Evolutionary conservation across 805 yeast species (phyloP).

Genomic region (Candida yuanshanica): DNA sequence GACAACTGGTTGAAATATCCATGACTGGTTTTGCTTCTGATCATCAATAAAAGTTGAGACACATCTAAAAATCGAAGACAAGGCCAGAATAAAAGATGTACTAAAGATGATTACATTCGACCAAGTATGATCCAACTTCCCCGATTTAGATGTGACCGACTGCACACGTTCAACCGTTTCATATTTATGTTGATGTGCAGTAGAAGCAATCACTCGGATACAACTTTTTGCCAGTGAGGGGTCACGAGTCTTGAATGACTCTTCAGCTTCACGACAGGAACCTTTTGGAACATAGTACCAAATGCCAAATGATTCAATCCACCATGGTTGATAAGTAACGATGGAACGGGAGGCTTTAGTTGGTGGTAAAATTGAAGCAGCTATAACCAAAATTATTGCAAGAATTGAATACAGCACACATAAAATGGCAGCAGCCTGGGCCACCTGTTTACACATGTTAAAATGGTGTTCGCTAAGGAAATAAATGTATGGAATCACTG

Average conservation of each 20-base stretch:
- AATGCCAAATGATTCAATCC: slow-evolving; percentile 63
- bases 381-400: slow-evolving; percentile 41
- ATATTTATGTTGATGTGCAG: slow-evolving; percentile 35
- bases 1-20: slow-evolving; percentile 48
- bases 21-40: slow-evolving; percentile 27
- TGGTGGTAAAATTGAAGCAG: slow-evolving; percentile 52
- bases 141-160: slow-evolving; percentile 26
- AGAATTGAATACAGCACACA: slow-evolving; percentile 46
- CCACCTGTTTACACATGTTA: slow-evolving; percentile 48
- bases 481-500: slow-evolving; percentile 54
- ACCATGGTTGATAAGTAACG: slow-evolving; percentile 66
- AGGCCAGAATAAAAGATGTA: slow-evolving; percentile 44
- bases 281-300: slow-evolving; percentile 53
- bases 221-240: slow-evolving; percentile 21
- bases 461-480: slow-evolving; percentile 40
- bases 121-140: slow-evolving; percentile 41
- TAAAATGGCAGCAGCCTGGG: slow-evolving; percentile 44
- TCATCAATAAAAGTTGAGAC: slow-evolving; percentile 37
- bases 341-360: slow-evolving; percentile 44
- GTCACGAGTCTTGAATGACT: slow-evolving; percentile 40
- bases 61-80: slow-evolving; percentile 46
- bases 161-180: slow-evolving; percentile 25
- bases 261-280: slow-evolving; percentile 45
- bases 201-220: slow-evolving; percentile 53
- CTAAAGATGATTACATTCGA: slow-evolving; percentile 39